Conservation (phyloP, 371 early-diverging fungal species). For the Apophysomyces ossiformis region DNA sequence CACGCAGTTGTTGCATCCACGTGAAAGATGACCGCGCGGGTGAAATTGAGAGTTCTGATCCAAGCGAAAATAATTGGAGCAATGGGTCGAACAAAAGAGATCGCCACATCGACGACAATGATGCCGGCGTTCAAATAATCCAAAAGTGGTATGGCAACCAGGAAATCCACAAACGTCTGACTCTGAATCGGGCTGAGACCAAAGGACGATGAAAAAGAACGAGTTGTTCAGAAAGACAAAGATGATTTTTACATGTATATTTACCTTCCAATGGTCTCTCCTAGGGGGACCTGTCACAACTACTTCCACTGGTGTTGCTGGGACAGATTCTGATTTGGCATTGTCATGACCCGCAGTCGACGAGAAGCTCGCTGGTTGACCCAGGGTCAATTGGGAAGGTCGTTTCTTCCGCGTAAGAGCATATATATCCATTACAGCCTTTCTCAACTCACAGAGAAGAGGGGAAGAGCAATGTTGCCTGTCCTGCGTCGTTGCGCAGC, state of each 20-base stretch:
- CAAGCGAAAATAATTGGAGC: conserved; percentile 52
- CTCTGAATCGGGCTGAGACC: conserved; percentile 44
- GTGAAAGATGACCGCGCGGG: conserved; percentile 38
- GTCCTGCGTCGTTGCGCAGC: conserved; percentile 11
- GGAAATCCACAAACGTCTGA: conserved; percentile 33
- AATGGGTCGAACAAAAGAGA: conserved; percentile 53
- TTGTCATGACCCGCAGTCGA: conserved; percentile 13
- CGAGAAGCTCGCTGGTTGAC: conserved; percentile 29
- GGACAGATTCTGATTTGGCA: conserved; percentile 7
- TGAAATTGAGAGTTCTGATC: conserved; percentile 49
- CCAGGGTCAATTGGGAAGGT: conserved; percentile 62
- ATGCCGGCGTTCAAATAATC: conserved; percentile 54
- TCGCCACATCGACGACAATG: conserved; percentile 58
- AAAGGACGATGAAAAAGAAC: neutral
- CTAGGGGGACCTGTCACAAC: conserved; percentile 48
- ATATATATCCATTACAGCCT: conserved; percentile 59
- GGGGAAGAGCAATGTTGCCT: conserved; percentile 7
- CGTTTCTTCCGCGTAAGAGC: conserved; percentile 62
- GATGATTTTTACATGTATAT: neutral
- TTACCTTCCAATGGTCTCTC: conserved; percentile 56
- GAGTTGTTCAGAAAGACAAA: neutral
- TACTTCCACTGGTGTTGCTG: conserved; percentile 19
- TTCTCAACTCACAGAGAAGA: conserved; percentile 14
- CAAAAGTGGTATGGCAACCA: conserved; percentile 42
- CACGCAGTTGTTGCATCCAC: conserved; percentile 51